Evolutionary conservation across 352 stramenopile species (phyloP), one percentile per base, ranked within the genome.

Genomic region (Globisporangium echinulatum): DNA sequence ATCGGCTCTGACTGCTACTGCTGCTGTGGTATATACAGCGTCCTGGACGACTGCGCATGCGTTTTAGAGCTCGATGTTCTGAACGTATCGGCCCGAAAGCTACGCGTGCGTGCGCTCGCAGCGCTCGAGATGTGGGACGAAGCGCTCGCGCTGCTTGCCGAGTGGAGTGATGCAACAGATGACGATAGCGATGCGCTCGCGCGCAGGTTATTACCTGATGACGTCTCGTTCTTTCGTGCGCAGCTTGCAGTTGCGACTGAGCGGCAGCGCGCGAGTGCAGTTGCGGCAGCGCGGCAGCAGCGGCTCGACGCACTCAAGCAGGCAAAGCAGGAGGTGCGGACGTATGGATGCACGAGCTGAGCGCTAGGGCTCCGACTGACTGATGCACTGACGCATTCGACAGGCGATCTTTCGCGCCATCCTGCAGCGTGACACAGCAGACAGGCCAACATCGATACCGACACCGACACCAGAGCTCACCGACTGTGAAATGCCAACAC

Each of bases 111-210:
- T 7, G 40, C 61, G 13, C 59, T 68, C 5, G 36, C 42, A n/a
- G 52, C 53, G 10, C 52, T 63, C 40, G 54, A 49, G 47, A 62
- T 69, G 58, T 75, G 68, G 64, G 40, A 8, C 3, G 47, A 72
- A 52, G 68, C 49, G 17, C 37, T 50, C 7, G 61, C 42, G 7
- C 5, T 64, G 19, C 49, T 67, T 11, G 46, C 17, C 11, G 54
- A 50, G 9, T 59, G 56, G 50, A 5, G 56, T 36, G 3, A 33
- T 33, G 25, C 8, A 47, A 36, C 5, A 11, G 39, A 42, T 25
- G 37, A 38, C 36, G 43, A 44, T 11, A 33, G 25, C 25, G 25
- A 33, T 33, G 4, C 39, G 14, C 40, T 66, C n/a, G 47, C 42
- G 1, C 10, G 15, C 25, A 33, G 8, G 11, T 61, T 64, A 44